Evolutionary conservation across 1,284 basidiomycete genomes (phyloP), one percentile per base, ranked within the genome.

Genomic region (Rhodofomes roseus): DNA sequence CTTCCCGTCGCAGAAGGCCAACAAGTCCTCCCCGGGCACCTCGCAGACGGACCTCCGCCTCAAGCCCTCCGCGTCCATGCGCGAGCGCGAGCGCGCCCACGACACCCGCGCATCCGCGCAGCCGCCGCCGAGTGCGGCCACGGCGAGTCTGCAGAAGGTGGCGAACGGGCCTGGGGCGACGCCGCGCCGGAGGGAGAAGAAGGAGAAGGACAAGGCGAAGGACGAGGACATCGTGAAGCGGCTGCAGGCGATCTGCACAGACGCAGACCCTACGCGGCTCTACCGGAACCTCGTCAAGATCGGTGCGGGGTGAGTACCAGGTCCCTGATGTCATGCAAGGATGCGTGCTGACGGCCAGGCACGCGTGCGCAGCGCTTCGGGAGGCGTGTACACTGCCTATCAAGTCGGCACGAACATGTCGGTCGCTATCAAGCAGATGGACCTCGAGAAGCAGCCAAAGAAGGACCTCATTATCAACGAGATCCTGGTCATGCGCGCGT

Each of bases 371-470:
- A 94, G 93, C 64, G 96, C 97, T 3, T 97, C 95, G 18, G 97
- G 97, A 53, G 96, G 96, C 61, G 96, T 99, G 1, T 99, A 97
- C 76, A 98, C 96, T 5, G 96, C 96, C 16, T 97, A 98, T 71
- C 95, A 98, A 76, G 90, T 96, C 60, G 95, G 95, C 50, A 93
- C 92, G 29, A 96, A 96, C 73, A 70, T 93, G 50, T 92, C 89
- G 4, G 97, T 99, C 31, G 97, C 97, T 31, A 99, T 99, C 83
- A 99, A 99, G 77, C 96, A 99, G 77, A 99, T 99, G 97, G 96
- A 99, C 79, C 83, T 99, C 36, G 95, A 98, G 76, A 98, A 98
- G 78, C 97, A 99, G 73, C 97, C 96, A 37, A 99, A 99, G 83
- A 98, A 98, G 77, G 96, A 99, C 72, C 83, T 99, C 55, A 99